A percentile compares a stretch with the other conserved stretches of the same genome.
Conservation (phyloP, 179 eudicot genomes). For the Beta macrorhiza region DNA sequence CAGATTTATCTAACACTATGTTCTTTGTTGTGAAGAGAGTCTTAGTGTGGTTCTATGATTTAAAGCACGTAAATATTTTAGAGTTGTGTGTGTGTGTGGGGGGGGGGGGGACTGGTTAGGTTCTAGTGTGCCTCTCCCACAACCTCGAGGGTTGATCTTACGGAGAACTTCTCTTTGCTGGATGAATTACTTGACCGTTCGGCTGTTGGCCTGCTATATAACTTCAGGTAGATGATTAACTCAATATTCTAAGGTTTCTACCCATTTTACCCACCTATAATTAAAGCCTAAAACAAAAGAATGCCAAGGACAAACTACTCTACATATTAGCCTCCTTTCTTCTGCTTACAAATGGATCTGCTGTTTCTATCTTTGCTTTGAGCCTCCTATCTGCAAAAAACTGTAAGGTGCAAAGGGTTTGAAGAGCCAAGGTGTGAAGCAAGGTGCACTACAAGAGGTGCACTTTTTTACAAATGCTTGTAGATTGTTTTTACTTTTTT, state of each 20-base stretch:
- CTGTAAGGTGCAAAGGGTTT: background rate
- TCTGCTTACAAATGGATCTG: no score
- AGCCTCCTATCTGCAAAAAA: no score
- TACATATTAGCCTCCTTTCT: background rate
- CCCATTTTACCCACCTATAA: no score
- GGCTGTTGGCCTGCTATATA: background rate
- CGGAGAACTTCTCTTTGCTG: background rate
- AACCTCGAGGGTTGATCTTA: background rate
- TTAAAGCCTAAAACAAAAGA: no score
- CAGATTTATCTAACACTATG: background rate
- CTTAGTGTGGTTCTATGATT: background rate
- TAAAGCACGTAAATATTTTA: background rate
- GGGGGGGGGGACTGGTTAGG: background rate
- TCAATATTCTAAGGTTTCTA: background rate
- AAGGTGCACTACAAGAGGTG: background rate
- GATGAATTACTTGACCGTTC: background rate
- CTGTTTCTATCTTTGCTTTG: background rate
- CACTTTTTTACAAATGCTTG: background rate
- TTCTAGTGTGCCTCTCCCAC: background rate
- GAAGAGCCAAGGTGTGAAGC: background rate
- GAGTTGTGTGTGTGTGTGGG: background rate
- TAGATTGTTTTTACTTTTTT: background rate
- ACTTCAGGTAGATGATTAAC: background rate
- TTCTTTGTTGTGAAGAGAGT: constrained; percentile 1
- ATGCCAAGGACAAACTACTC: background rate